Evolutionary conservation across 2,329 filamentous ascomycete species (phyloP), one percentile per base, ranked within the genome.

Genomic region (Sclerotinia borealis): DNA sequence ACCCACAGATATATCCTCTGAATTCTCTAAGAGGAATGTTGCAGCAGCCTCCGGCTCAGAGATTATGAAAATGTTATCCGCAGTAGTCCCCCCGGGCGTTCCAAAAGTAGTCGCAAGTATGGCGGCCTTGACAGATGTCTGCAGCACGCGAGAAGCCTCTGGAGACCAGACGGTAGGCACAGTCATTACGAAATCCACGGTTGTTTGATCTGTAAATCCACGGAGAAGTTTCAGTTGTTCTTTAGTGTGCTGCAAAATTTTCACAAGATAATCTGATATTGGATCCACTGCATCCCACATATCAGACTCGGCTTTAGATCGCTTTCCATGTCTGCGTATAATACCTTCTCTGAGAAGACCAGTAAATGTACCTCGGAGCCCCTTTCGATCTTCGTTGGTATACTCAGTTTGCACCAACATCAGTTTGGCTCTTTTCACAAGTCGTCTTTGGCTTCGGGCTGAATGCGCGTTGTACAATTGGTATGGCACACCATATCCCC

Each of bases 41-140:
- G 71, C 72, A 1, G 72, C 72, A 19, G 71, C 71, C 63, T 74
- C 72, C 3, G 72, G 72, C 48, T 74, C 73, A 10, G 68, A 68
- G 7, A 72, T 67, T 19, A 74, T 68, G 41, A 73, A 75, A 2
- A 75, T 55, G 27, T 72, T 70, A 22, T 73, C 67, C n/a, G 73
- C 45, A 36, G 61, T 67, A 3, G 61, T 56, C 15, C 64, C 34
- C 4, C 45, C 52, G 17, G 66, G 39, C 1, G 48, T 56, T 5
- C 68, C 66, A 37, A 70, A 65, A 1, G 41, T 34, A 2, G 64
- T 62, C 8, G 55, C 55, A 27, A 52, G 47, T 19, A 66, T 63
- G 0, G 67, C 64, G 39, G 50, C 31, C 36, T 60, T 63, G 29
- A 68, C 61, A 7, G 66, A 61, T 37, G 52, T 50, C 29, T 63